Evolutionary conservation across 2,329 filamentous ascomycete species (phyloP), one percentile per base, ranked within the genome.

Genomic region (Microcyclospora pomicola): DNA sequence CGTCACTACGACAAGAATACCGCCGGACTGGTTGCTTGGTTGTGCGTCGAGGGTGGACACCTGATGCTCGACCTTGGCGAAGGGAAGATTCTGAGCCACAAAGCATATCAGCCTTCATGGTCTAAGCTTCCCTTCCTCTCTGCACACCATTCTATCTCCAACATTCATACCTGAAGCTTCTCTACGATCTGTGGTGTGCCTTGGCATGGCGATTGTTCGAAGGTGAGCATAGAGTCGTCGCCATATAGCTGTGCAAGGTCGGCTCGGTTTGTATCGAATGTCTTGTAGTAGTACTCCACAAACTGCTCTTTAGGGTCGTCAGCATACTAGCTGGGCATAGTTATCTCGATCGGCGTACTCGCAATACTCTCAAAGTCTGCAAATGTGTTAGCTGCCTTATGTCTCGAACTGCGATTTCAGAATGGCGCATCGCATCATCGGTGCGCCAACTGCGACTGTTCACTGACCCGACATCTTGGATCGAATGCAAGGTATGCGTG

Each of bases 151-250:
- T 35, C 29, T 7, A 24, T 24, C 28, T 29, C 34, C 29, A 31
- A 31, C 12, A 19, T 33, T 61, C 75, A 52, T 69, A 96, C 88
- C 43, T 62, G 59, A 44, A 96, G 74, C 72, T 95, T 95, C 62
- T 84, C 77, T 38, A 80, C 65, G 52, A 98, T 95, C 27, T 59
- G 59, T 15, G 51, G 56, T 28, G 66, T 64, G 45, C 88, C 87
- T 54, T 76, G 68, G 42, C 74, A 62, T 11, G 80, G 76, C 33
- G 67, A 52, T 34, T 72, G 77, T 72, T 96, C 85, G 56, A 95
- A 96, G 36, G 88, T 95, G 64, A 96, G 72, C 82, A 94, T 93
- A 35, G 91, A 96, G 43, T 79, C 62, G 4, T 80, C 73, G 55
- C 82, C 88, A 70, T 95, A 96, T 67, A 95, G 83, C 44, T 65